These are phyloP conservation scores for Aspergillus ibericus DNA, from an alignment of 2,329 filamentous ascomycete species.

Conservation along the genomic window DNA sequence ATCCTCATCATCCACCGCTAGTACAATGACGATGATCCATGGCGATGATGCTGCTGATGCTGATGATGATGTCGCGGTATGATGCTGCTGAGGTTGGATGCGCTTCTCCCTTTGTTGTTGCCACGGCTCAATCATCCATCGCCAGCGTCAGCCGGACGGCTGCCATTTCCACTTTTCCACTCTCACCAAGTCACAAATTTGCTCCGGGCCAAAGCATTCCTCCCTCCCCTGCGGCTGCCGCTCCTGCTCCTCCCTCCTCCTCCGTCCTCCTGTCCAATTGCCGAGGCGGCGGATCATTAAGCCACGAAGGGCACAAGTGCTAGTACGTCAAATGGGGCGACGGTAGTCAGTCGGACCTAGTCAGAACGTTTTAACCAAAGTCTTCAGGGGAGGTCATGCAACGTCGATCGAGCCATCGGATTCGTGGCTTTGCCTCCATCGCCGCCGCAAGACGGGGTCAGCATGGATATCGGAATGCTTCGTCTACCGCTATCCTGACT, in stretches of 20 bases:
- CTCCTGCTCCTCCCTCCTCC: not conserved
- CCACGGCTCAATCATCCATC: not conserved
- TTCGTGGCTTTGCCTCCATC: not conserved
- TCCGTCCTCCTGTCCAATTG: slow-evolving; percentile 1
- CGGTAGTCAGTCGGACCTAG: not conserved
- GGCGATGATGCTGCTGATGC: slow-evolving; percentile 2
- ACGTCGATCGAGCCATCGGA: slow-evolving; percentile 33
- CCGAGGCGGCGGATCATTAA: slow-evolving; percentile 13
- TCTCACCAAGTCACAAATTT: not conserved
- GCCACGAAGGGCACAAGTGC: slow-evolving; percentile 2
- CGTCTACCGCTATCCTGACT: not conserved
- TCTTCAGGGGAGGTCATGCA: slow-evolving; percentile 32
- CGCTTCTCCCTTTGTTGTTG: not conserved
- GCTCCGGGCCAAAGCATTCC: not conserved
- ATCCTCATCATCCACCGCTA: slow-evolving; percentile 23
- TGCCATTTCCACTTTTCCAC: not conserved
- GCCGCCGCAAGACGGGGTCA: not conserved
- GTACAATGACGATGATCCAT: slow-evolving; percentile 10
- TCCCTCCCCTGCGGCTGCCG: not conserved
- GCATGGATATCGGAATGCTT: slow-evolving; percentile 1
- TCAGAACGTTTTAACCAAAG: not conserved
- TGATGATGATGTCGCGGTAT: not conserved
- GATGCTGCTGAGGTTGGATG: not conserved
- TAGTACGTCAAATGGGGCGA: slow-evolving; percentile 1
- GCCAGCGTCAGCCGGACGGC: not conserved